Base-by-base conservation (phyloP, 164 flowering plant species). In the Litsea cubeba region DNA sequence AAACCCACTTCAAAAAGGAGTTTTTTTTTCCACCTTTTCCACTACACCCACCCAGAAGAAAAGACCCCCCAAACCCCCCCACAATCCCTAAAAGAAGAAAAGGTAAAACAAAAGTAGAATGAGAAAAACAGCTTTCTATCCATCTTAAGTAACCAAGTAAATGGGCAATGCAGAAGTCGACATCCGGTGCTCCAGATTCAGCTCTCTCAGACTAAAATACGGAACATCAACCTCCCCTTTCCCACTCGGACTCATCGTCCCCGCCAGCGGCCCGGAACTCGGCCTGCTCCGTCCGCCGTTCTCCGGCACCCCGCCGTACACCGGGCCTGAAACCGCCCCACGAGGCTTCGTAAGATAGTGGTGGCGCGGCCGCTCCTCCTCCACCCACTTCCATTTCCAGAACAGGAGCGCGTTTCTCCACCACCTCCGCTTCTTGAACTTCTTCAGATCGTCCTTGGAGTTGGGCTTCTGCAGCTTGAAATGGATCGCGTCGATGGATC, bases 401-500 rank as follows among this genome's bases (percentile, higher is more conserved):
- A 91, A 89, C 35, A 78, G 79, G 1, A 89, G 79, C 0, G 95
- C 95, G 32, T 80, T 92, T 60, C 66, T 87, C 97, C 97, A 90
- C 98, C 97, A 91, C 14, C 81, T 81, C 68, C 78, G 83, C 84
- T 83, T 91, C 81, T 81, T 75, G 79, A n/a, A 76, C 72, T 80
- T 84, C 79, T 70, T 79, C 49, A 83, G 40, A 1, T 81, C 84
- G 79, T 85, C 93, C 70, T 82, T 87, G 12, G 90, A 85, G 67
- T 87, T 87, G 82, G 96, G 95, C 65, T 92, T 94, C 60, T 88
- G 93, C 60, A 94, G 89, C 87, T 88, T 92, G 90, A 90, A 92
- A 69, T 87, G 90, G 0, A 86, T 72, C 0, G 87, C 72, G 74
- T 90, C 97, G 20, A 87, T 77, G 76, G 94, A 81, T 82, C 87